A percentile compares a stretch with the other conserved stretches of the same genome.
These are phyloP conservation scores for Penicillium alfredii DNA, from an alignment of 495 filamentous ascomycete genomes.

Conservation along the genomic window DNA sequence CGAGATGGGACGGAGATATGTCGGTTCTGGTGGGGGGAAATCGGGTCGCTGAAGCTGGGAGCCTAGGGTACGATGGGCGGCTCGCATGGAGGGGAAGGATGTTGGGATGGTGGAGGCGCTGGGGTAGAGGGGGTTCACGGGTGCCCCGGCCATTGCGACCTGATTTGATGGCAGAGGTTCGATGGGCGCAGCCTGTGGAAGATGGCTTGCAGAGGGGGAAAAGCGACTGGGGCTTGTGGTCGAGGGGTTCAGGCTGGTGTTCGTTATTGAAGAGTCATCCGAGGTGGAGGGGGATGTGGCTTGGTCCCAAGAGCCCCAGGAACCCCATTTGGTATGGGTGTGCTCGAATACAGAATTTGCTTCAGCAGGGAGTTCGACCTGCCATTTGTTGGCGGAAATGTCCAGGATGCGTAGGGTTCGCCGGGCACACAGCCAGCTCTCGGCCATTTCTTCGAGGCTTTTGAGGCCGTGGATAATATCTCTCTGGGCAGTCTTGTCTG, in stretches of 20 bases:
- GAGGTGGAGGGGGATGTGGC: constrained; percentile 31
- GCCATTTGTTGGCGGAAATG: constrained; percentile 82
- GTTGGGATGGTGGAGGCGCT: constrained; percentile 9
- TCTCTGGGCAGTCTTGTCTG: constrained; percentile 78
- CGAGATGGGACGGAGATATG: constrained; percentile 29
- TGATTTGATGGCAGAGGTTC: constrained; percentile 11
- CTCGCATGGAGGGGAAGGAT: constrained; percentile 20
- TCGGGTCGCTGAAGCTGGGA: constrained; percentile 19
- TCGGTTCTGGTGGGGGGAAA: constrained; percentile 29
- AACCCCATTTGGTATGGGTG: constrained; percentile 51
- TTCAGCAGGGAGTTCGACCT: constrained; percentile 78
- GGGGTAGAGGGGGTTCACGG: constrained; percentile 17
- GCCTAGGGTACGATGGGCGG: constrained; percentile 14
- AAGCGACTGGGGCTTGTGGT: constrained; percentile 15
- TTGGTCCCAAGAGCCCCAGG: constrained; percentile 42
- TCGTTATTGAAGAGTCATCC: constrained; percentile 21
- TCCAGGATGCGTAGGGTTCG: constrained; percentile 80
- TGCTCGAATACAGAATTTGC: constrained; percentile 67
- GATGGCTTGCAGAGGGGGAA: constrained; percentile 11
- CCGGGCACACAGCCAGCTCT: constrained; percentile 87
- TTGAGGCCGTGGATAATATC: constrained; percentile 89
- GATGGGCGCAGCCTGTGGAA: constrained; percentile 7
- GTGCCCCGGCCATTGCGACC: constrained; percentile 3
- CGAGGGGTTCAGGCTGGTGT: constrained; percentile 8
- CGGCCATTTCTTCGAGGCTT: constrained; percentile 91